Base-by-base conservation (phyloP, 2,329 filamentous ascomycete genomes). In the Cytospora mali region DNA sequence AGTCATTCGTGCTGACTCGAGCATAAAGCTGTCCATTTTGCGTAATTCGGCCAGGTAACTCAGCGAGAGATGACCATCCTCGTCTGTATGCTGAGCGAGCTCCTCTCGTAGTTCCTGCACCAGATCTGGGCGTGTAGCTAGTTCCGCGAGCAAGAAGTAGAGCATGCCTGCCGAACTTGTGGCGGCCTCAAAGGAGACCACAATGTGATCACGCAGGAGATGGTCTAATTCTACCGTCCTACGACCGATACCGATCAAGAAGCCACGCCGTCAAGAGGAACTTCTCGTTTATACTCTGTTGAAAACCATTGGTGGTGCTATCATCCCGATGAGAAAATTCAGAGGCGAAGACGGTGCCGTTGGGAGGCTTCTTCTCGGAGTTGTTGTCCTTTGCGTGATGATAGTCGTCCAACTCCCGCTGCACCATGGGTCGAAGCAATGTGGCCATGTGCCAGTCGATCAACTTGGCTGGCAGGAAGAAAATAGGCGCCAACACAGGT, bases 131-230 rank as follows among this genome's bases (percentile, higher is more conserved):
- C 61, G 61, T 11, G 14, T 21, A 13, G 55, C 64, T 6, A 66
- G 49, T 48, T 68, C 66, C 1, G 55, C 42, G 5, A 68, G 35
- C 29, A 66, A 58, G 49, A 62, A 62, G 39, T 64, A 67, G 14
- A 67, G 52, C 10, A 55, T 57, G 7, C 57, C 28, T 4, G 61
- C 31, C 1, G 66, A 64, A 14, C 62, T 35, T 21, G 58, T 27
- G 16, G 62, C 62, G 5, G 67, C 62, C 33, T 67, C 66, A 60
- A 68, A 68, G 18, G 55, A 33, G 4, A 64, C 54, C 6, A 64
- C 58, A 10, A 68, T 60, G 35, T 62, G 56, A 48, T 68, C 66
- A 6, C 62, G 58, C 9, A 62, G 28, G 9, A 64, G 27, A 7
- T 58, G 62, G 13, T 58, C 27, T 2, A 62, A 25, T 6, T 10